Conservation (phyloP, 2,329 filamentous ascomycete species). For the Xylariaceae sp. region DNA sequence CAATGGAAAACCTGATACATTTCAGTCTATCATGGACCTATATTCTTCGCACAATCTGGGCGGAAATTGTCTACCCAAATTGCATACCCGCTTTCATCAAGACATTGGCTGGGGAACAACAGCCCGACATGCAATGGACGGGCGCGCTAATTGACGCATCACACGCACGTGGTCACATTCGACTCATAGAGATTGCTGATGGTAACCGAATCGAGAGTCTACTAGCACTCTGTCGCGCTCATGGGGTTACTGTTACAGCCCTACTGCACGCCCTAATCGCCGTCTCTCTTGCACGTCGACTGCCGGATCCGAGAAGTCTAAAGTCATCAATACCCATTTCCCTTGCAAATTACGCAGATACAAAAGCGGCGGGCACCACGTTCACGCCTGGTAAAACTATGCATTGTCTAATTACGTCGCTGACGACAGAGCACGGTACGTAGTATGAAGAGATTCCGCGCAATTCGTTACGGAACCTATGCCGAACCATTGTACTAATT, state of each 20-base stretch:
- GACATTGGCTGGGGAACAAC: constrained; percentile 3
- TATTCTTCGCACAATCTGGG: constrained; percentile 16
- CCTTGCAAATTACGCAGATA: constrained; percentile 37
- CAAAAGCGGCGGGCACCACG: constrained; percentile 4
- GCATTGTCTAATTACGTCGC: constrained; percentile 38
- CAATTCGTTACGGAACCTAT: too few relatives aligned
- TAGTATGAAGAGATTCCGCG: too few relatives aligned
- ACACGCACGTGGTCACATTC: constrained; percentile 35
- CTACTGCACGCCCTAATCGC: constrained; percentile 45
- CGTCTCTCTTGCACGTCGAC: constrained; percentile 35
- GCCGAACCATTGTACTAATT: too few relatives aligned
- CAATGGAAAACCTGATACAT: constrained; percentile 39
- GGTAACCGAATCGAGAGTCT: constrained; percentile 27
- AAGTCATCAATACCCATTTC: constrained; percentile 40
- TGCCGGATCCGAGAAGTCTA: constrained; percentile 36
- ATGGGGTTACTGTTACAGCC: constrained; percentile 44
- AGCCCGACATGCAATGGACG: constrained; percentile 33
- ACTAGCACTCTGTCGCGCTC: constrained; percentile 37
- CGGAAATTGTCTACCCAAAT: constrained; percentile 31
- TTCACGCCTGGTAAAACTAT: constrained; percentile 32
- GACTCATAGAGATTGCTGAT: constrained; percentile 34
- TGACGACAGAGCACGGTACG: constrained; percentile 9
- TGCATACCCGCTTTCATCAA: constrained; percentile 38
- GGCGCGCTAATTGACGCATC: constrained; percentile 34
- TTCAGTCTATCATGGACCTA: constrained; percentile 29